Evolutionary conservation across 2,329 filamentous ascomycete genomes (phyloP), one percentile per base, ranked within the genome.

Genomic region (Boeremia lycopersici): DNA sequence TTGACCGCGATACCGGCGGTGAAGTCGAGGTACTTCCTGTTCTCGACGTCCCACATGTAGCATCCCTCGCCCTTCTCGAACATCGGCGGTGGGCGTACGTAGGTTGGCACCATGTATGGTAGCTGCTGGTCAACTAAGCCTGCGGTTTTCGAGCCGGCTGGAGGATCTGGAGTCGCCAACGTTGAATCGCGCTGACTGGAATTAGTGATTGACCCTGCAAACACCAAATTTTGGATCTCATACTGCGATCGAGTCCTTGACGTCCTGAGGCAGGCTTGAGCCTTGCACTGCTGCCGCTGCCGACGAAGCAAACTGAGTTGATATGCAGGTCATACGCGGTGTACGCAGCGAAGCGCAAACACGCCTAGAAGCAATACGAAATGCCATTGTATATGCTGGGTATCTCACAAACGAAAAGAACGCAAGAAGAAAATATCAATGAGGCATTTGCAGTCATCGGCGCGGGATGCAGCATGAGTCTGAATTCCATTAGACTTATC

Each of bases 1-100:
- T 93, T 97, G 72, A 99, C 95, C 13, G 95, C 95, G 72, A 99
- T 99, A 42, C 95, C 95, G 9, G 93, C 89, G 1, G 95, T 98
- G 69, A 99, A 91, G 77, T 99, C 95, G 28, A 99, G 83, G 74
- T 97, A 99, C 73, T 87, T 87, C 57, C 90, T 82, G 72, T 95
- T 90, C 78, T 97, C 92, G 33, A 93, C 79, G 74, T 99, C 95
- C 86, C 88, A 98, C 59, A 99, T 76, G 74, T 92, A 93, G 57
- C 89, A 92, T 2, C 95, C 95, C 72, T 91, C 81, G 60, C 93
- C 95, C 74, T 88, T 90, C 54, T 92, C 86, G 75, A 99, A 97
- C 71, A 98, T 90, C 2, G 92, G 91, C 39, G 89, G 84, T 43
- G 95, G 93, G 25, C 95, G 90, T 47, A 91, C 87, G 77, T 99